Base-by-base conservation (phyloP, 108 stramenopile species). In the Chaetoceros tenuissimus region DNA sequence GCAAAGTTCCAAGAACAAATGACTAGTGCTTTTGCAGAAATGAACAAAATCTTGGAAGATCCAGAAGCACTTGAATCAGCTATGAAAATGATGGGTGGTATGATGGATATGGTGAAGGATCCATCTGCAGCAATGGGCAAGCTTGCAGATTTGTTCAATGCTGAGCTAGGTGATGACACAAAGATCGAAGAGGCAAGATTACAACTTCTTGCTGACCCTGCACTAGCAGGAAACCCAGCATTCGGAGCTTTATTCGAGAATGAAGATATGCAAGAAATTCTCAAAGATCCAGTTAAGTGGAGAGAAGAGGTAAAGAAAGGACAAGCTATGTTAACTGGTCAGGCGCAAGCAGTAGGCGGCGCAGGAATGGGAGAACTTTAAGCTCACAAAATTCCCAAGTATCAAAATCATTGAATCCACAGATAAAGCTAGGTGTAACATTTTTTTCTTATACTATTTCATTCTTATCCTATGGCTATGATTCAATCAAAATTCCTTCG, bases 111-210 rank as follows among this genome's bases (percentile, higher is more conserved):
- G 28, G 69, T 81, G 74, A 58, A 73, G 44, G 75, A 90, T 66
- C 82, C 84, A n/a, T 52, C 43, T 20, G 71, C 55, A 16, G 54
- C 75, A 24, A 57, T 84, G 68, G 60, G 62, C 44, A 78, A 87
- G 31, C 69, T 76, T 44, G 68, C 66, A 2, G 56, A 58, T 25
- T 52, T 63, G 28, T 67, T 75, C 66, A 72, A 67, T 48, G 67
- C 46, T 50, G 73, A 55, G 20, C 58, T 80, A 51, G 60, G 57
- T 24, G 59, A 67, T 57, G 91, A 86, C 64, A 76, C 75, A 28
- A 82, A 89, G 50, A 87, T 93, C 56, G 91, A 93, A 67, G 83
- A 82, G 64, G 81, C 85, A 17, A 56, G 91, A 46, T 57, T 76
- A 70, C 67, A 78, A 57, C 55, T 93, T 5, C 57, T 93, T 30